Percentiles rank a stretch among this genome's conserved stretches.
phyloP scores from a whole-genome alignment of 306 rosid genomes.

The Prunus dulcis region DNA sequence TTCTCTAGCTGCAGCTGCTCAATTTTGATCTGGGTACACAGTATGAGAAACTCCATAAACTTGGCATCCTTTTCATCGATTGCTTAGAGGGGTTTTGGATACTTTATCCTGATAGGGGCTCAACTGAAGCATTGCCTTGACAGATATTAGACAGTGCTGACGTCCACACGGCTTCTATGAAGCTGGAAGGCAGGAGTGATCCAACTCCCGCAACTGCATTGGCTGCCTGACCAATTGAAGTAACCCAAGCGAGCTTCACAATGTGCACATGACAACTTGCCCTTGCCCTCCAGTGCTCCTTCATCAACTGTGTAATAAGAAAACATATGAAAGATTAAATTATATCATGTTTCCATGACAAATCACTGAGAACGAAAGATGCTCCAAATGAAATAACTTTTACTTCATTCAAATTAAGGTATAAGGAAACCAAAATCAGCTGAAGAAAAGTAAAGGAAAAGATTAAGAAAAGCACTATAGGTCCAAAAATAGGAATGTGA shows the following conservation, averaged over 20 bases:
- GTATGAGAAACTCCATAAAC: conserved; percentile 10
- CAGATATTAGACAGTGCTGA: conserved; percentile 47
- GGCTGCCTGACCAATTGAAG: conserved; percentile 92
- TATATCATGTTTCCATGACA: conserved; percentile 6
- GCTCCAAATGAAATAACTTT: not conserved
- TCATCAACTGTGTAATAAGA: conserved; percentile 66
- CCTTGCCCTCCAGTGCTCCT: conserved; percentile 97
- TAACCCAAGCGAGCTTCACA: conserved; percentile 90
- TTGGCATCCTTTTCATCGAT: not conserved
- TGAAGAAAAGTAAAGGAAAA: too few relatives aligned
- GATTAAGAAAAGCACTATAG: too few relatives aligned
- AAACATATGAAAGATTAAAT: conserved; percentile 13
- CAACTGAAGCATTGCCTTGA: conserved; percentile 5
- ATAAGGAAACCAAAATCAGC: too few relatives aligned
- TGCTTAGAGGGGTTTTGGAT: conserved; percentile 8
- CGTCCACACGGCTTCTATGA: conserved; percentile 79
- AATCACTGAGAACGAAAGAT: not conserved
- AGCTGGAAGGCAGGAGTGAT: conserved; percentile 95
- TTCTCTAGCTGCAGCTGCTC: conserved; percentile 21
- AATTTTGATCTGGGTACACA: conserved; percentile 14
- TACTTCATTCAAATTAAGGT: too few relatives aligned
- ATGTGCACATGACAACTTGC: conserved; percentile 78
- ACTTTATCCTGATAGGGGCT: conserved; percentile 2
- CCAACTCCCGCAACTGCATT: conserved; percentile 98
- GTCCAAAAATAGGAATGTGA: too few relatives aligned